These are phyloP conservation scores for Colletotrichum falcatum DNA, from an alignment of 2,329 filamentous ascomycete species.

Conservation along the genomic window DNA sequence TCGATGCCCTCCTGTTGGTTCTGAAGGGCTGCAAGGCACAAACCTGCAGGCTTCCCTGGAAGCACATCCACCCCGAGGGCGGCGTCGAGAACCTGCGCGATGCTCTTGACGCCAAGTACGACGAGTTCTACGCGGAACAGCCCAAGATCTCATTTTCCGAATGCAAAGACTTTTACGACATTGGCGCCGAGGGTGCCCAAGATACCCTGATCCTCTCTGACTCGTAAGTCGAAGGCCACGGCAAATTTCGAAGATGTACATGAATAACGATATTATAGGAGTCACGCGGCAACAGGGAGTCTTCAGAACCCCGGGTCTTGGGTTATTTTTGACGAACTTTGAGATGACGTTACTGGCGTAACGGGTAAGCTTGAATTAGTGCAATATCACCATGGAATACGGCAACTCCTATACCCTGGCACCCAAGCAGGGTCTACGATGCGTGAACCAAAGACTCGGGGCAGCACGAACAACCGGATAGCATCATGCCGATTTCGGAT, in stretches of 20 bases:
- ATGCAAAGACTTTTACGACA: constrained; percentile 68
- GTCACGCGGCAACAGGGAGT: background rate
- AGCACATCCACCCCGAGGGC: constrained; percentile 64
- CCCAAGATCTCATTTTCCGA: constrained; percentile 63
- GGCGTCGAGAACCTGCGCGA: constrained; percentile 63
- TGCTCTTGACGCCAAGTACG: constrained; percentile 61
- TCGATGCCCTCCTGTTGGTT: constrained; percentile 70
- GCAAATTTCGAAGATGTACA: background rate
- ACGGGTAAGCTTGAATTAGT: background rate
- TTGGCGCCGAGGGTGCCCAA: constrained; percentile 67
- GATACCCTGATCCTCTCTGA: constrained; percentile 23
- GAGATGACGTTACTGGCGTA: background rate
- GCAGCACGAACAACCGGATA: too few relatives aligned
- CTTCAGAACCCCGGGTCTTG: too few relatives aligned
- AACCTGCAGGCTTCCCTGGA: constrained; percentile 68
- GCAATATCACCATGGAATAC: too few relatives aligned
- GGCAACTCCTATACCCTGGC: background rate
- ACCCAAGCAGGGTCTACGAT: background rate
- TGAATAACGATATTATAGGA: constrained; percentile 17
- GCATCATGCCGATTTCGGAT: background rate
- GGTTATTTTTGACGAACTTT: background rate
- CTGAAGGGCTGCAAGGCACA: constrained; percentile 70
- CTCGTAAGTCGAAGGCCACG: constrained; percentile 11
- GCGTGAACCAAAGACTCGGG: background rate
- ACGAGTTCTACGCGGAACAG: constrained; percentile 64